Evolutionary conservation across 441 rosid species (phyloP).

Genomic region (Omphalea diandra): DNA sequence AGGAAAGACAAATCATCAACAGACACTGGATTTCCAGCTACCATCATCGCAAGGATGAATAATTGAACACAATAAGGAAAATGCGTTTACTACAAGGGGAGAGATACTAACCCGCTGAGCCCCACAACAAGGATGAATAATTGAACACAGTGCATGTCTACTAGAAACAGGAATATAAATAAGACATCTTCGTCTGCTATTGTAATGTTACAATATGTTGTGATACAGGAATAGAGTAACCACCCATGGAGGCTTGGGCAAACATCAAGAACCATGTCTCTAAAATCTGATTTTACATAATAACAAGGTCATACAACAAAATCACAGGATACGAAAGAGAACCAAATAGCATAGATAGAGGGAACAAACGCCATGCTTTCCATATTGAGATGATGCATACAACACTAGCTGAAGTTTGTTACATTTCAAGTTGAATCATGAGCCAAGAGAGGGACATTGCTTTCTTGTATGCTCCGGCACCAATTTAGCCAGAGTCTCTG

Average conservation of each 20-base stretch:
- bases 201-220: constrained; percentile 19
- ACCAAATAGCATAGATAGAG: constrained; percentile 15
- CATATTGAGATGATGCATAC: constrained; percentile 9
- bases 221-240: constrained; percentile 10
- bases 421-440: constrained; percentile 38
- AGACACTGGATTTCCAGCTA: too few species aligned
- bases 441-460: constrained; percentile 73
- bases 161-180: constrained; percentile 4
- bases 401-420: constrained; percentile 10
- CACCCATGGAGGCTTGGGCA: constrained; percentile 18
- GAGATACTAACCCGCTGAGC: too few species aligned
- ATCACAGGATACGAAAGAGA: constrained; percentile 4
- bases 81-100: too few species aligned
- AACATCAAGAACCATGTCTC: constrained; percentile 20
- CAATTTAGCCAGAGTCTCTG: constrained; percentile 61
- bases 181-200: constrained; percentile 9
- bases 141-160: not conserved
- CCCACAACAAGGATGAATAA: not conserved
- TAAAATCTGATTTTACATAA: constrained; percentile 39
- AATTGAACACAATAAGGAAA: too few species aligned
- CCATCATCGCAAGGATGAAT: too few species aligned
- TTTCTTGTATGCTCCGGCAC: constrained; percentile 92
- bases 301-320: constrained; percentile 14
- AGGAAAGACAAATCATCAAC: too few species aligned
- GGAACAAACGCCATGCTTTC: constrained; percentile 25